A percentile compares a stretch with the other conserved stretches of the same genome.
Conservation (phyloP, 1,284 basidiomycete genomes). For the Ceratobasidium sp. region DNA sequence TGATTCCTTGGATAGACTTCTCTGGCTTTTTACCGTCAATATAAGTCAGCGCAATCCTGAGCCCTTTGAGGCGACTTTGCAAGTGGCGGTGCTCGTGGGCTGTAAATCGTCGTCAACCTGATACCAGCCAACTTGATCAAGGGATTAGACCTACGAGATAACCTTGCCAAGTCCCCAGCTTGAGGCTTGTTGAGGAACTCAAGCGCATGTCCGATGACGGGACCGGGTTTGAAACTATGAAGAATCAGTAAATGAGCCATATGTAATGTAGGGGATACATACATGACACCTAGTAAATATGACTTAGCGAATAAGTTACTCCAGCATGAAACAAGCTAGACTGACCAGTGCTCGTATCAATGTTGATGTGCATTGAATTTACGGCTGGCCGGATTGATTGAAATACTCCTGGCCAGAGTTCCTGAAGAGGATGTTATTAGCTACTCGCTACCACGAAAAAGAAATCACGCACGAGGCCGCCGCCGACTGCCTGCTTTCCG, state of each 20-base stretch:
- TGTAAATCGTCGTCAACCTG: constrained; percentile 51
- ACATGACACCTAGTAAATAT: constrained; percentile 29
- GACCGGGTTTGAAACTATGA: constrained; percentile 66
- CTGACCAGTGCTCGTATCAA: constrained; percentile 79
- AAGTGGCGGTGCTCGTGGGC: constrained; percentile 65
- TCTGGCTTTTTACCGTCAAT: constrained; percentile 17
- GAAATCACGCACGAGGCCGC: constrained; percentile 65
- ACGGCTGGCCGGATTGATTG: constrained; percentile 73
- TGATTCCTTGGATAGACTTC: constrained; percentile 66
- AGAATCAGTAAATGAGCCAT: neutral
- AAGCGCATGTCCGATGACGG: constrained; percentile 66
- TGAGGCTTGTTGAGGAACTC: constrained; percentile 62
- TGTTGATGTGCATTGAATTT: constrained; percentile 78
- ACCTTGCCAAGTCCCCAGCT: constrained; percentile 6
- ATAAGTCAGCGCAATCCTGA: constrained; percentile 32
- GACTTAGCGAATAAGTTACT: neutral
- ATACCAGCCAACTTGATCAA: neutral
- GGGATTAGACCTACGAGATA: neutral
- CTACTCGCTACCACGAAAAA: neutral
- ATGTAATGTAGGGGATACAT: neutral
- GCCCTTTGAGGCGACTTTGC: constrained; percentile 20
- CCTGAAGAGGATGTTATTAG: neutral
- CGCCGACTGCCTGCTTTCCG: constrained; percentile 74
- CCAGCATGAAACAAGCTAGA: constrained; percentile 31
- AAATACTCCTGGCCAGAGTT: constrained; percentile 44